phyloP scores from a whole-genome alignment of 179 eudicot genomes.

The Carnegiea gigantea region DNA sequence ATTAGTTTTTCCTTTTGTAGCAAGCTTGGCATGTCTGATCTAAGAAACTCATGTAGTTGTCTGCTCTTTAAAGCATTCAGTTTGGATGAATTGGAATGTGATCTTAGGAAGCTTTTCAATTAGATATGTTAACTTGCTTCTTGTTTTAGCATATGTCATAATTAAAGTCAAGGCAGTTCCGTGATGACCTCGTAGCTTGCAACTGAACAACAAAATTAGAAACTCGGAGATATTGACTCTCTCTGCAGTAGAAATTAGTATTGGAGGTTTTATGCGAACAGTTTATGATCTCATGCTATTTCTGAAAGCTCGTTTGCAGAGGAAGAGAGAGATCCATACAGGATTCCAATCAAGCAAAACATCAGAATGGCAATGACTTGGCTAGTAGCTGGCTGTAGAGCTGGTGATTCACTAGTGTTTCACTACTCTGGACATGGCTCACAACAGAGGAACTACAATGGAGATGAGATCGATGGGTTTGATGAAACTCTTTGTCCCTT shows the following conservation, averaged over 20 bases:
- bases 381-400: constrained; percentile 87
- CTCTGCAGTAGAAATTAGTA: not conserved
- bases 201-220: not conserved
- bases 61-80: not conserved
- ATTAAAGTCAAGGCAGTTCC: not conserved
- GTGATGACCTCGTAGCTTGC: too few species aligned
- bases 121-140: not conserved
- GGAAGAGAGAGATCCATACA: constrained; percentile 84
- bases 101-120: not conserved
- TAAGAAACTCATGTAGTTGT: not conserved
- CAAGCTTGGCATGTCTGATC: constrained; percentile 2
- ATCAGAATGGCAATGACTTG: constrained; percentile 84
- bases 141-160: not conserved
- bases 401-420: constrained; percentile 90
- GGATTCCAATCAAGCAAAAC: constrained; percentile 75
- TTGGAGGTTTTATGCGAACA: not conserved
- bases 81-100: not conserved
- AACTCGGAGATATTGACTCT: not conserved
- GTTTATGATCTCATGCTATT: constrained; percentile 13
- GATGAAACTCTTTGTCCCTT: constrained; percentile 96
- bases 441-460: constrained; percentile 57
- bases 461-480: constrained; percentile 91
- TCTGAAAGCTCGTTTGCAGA: constrained; percentile 54
- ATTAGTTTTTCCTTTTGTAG: not conserved
- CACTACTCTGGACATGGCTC: constrained; percentile 99